Conservation (phyloP, 2,329 filamentous ascomycete genomes). For the Pyrenophora teres region DNA sequence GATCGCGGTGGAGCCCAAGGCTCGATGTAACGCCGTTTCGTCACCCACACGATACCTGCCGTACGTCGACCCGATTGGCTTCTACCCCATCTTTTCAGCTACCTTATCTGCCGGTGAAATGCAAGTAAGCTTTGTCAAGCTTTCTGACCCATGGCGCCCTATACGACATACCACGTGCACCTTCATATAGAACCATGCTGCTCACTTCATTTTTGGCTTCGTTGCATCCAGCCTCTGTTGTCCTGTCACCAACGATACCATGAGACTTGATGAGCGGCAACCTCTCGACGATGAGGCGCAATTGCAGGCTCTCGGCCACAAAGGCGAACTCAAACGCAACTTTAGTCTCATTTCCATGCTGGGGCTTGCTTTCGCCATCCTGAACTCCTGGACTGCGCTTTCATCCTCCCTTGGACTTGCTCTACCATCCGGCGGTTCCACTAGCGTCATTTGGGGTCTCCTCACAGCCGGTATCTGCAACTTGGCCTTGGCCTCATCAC, state of each 20-base stretch:
- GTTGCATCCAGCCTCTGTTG: neutral
- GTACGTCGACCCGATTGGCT: constrained; percentile 7
- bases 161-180: neutral
- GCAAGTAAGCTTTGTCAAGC: constrained; percentile 23
- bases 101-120: constrained; percentile 15
- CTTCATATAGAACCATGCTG: neutral
- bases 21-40: constrained; percentile 8
- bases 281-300: constrained; percentile 42
- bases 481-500: constrained; percentile 68
- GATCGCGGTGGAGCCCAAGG: neutral
- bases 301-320: constrained; percentile 56
- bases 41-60: constrained; percentile 9
- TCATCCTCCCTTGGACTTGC: constrained; percentile 63
- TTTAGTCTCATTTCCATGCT: constrained; percentile 65
- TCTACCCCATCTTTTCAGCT: constrained; percentile 16
- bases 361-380: constrained; percentile 65
- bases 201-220: neutral
- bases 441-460: constrained; percentile 73
- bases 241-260: constrained; percentile 13
- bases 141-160: constrained; percentile 1
- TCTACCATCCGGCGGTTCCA: constrained; percentile 72
- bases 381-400: constrained; percentile 67
- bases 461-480: constrained; percentile 65
- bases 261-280: constrained; percentile 25
- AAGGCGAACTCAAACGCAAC: constrained; percentile 62